Conservation (phyloP, 2,329 filamentous ascomycete species). For the Alternaria metachromatica region DNA sequence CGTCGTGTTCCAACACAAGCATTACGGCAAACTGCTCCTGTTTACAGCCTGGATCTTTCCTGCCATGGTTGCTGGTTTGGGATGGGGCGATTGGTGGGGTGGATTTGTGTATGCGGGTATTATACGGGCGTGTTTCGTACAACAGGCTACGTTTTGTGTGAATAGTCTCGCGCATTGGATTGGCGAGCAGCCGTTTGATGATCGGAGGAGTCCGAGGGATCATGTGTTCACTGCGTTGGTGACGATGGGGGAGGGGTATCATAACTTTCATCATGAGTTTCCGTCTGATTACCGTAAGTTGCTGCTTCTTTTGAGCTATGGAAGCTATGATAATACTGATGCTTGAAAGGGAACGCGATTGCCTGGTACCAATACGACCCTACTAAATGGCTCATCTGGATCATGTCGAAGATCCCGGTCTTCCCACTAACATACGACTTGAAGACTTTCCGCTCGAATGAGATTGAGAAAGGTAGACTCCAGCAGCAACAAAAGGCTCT, state of each 20-base stretch:
- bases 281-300: constrained; percentile 35
- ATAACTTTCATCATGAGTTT: constrained; percentile 53
- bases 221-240: constrained; percentile 49
- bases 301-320: not conserved
- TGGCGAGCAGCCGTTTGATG: constrained; percentile 52
- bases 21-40: constrained; percentile 53
- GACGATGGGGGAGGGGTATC: constrained; percentile 51
- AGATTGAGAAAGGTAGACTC: constrained; percentile 51
- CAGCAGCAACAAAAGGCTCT: constrained; percentile 51
- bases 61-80: constrained; percentile 53
- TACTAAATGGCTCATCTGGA: constrained; percentile 51
- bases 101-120: constrained; percentile 59
- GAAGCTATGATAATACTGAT: not conserved
- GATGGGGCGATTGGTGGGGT: constrained; percentile 57
- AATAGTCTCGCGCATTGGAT: constrained; percentile 61
- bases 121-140: constrained; percentile 56
- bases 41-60: constrained; percentile 55
- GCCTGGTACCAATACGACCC: constrained; percentile 50
- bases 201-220: constrained; percentile 47
- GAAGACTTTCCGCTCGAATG: constrained; percentile 43
- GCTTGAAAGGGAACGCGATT: constrained; percentile 44
- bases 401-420: constrained; percentile 38
- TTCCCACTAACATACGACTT: constrained; percentile 45
- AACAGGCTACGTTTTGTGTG: constrained; percentile 61
- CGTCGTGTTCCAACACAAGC: constrained; percentile 56